Evolutionary conservation across 2,329 filamentous ascomycete species (phyloP).

Genomic region (Berkeleyomyces rouxiae): DNA sequence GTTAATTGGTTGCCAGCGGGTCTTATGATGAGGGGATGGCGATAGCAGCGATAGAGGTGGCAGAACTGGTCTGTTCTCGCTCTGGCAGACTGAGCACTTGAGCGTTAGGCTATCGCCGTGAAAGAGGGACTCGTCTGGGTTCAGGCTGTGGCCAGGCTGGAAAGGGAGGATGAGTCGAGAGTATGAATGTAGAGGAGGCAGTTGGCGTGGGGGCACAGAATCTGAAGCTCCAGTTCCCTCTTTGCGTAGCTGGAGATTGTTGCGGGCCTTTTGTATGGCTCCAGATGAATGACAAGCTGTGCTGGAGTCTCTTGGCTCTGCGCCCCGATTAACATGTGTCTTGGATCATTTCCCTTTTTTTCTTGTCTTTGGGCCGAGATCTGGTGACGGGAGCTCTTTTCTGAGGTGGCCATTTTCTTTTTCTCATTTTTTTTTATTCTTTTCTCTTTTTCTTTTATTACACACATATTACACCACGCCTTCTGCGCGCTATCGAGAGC

Average conservation of each 20-base stretch:
- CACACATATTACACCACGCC: no score
- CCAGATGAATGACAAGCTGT: not conserved
- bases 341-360: not conserved
- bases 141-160: not conserved
- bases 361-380: constrained; percentile 14
- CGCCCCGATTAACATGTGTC: not conserved
- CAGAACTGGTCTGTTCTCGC: not conserved
- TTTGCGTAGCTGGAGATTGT: not conserved
- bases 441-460: constrained; percentile 2
- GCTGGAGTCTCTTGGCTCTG: not conserved
- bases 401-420: not conserved
- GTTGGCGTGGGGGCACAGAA: not conserved
- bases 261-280: not conserved
- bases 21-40: not conserved
- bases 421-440: constrained; percentile 15
- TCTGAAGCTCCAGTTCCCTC: not conserved
- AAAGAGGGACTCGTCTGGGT: not conserved
- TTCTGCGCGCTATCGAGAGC: no score
- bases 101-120: not conserved
- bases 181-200: not conserved
- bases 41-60: not conserved
- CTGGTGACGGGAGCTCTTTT: no score
- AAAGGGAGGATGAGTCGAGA: not conserved
- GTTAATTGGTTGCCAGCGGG: not conserved
- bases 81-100: not conserved